Evolutionary conservation across 139 green algal genomes (phyloP).

Genomic region (Coccomyxa sp.): DNA sequence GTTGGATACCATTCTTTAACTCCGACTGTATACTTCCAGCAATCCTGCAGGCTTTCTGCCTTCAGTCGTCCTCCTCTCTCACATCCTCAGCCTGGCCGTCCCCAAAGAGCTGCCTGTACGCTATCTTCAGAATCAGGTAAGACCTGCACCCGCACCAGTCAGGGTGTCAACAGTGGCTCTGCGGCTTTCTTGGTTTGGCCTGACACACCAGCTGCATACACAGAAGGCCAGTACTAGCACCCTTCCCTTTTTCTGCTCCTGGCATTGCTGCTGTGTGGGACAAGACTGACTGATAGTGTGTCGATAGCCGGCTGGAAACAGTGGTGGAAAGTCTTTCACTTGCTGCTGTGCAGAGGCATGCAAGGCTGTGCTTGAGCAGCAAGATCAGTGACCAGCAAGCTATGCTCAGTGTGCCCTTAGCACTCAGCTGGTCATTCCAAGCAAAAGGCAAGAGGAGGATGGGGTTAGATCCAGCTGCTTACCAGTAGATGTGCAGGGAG

Average conservation of each 20-base stretch:
- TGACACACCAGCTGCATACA: too few species aligned
- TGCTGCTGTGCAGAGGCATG: too few species aligned
- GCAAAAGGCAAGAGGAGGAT: too few species aligned
- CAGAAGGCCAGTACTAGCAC: too few species aligned
- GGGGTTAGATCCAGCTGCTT: not conserved
- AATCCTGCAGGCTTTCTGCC: too few species aligned
- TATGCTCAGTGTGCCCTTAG: too few species aligned
- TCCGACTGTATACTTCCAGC: too few species aligned
- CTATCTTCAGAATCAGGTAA: slow-evolving; percentile 59
- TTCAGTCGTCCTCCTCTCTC: slow-evolving; percentile 43
- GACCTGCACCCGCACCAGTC: slow-evolving; percentile 24
- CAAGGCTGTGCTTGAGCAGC: not conserved
- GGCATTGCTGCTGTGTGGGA: not conserved
- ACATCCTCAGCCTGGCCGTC: slow-evolving; percentile 47
- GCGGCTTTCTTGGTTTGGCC: too few species aligned
- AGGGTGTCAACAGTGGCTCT: too few species aligned
- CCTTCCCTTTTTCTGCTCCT: too few species aligned
- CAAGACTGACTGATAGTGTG: not conserved
- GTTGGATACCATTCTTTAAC: too few species aligned
- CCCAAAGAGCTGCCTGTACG: slow-evolving; percentile 33
- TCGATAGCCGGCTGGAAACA: not conserved
- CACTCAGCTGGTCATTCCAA: too few species aligned
- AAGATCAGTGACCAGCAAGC: not conserved
- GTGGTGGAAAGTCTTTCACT: not conserved
- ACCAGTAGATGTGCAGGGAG: slow-evolving; percentile 83